Percentiles rank a stretch among this genome's conserved stretches.
These are phyloP conservation scores for Aphanomyces stellatus DNA, from an alignment of 352 stramenopile genomes.

Conservation along the genomic window DNA sequence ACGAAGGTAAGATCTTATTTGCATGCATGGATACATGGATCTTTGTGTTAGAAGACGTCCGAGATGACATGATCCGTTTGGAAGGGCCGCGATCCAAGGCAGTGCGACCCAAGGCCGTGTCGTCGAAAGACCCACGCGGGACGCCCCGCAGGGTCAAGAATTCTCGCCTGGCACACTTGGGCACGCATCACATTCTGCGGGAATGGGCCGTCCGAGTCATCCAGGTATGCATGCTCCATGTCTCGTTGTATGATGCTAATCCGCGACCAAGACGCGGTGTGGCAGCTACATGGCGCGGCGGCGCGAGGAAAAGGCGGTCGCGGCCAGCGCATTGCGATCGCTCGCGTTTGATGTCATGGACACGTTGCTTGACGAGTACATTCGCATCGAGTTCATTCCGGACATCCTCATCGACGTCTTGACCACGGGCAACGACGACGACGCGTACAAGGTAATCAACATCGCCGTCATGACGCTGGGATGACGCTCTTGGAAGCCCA, in stretches of 20 bases:
- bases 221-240: too few species aligned
- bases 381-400: conserved; percentile 12
- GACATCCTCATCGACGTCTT: conserved; percentile 17
- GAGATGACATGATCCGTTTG: conserved; percentile 1
- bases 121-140: not conserved
- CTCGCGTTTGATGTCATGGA: conserved; percentile 1
- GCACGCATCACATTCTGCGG: not conserved
- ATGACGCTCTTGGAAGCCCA: not conserved
- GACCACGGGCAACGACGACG: not conserved
- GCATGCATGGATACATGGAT: too few species aligned
- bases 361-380: not conserved
- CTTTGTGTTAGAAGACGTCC: too few species aligned
- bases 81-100: not conserved
- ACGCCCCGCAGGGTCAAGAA: not conserved
- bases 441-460: conserved; percentile 1
- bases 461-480: too few species aligned
- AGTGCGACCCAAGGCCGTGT: not conserved
- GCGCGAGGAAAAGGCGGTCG: too few species aligned
- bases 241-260: too few species aligned
- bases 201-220: conserved; percentile 14
- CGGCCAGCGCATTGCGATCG: too few species aligned
- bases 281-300: too few species aligned
- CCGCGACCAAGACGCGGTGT: too few species aligned
- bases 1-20: too few species aligned
- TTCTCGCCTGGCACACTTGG: not conserved